These are phyloP conservation scores for Gastrolobium bilobum DNA, from an alignment of 306 rosid species.

Conservation along the genomic window DNA sequence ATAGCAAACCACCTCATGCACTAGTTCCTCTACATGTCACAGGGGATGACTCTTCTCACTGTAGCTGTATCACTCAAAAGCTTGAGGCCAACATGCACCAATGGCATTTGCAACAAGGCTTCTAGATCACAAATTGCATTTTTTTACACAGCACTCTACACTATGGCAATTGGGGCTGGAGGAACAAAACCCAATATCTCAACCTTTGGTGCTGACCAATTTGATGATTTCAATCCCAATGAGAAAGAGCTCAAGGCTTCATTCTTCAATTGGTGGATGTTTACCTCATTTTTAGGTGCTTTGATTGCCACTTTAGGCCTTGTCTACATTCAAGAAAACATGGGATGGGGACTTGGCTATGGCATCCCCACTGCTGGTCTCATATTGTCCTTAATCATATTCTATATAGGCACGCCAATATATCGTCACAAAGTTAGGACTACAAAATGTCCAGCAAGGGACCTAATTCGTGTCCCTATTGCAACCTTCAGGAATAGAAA, in stretches of 20 bases:
- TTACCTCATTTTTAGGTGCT: slow-evolving; percentile 87
- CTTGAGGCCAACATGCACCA: slow-evolving; percentile 67
- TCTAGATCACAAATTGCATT: slow-evolving; percentile 75
- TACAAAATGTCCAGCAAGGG: slow-evolving; percentile 70
- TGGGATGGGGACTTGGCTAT: slow-evolving; percentile 94
- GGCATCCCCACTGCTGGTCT: slow-evolving; percentile 90
- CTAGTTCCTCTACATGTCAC: slow-evolving; percentile 11
- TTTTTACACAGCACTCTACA: slow-evolving; percentile 85
- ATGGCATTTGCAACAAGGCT: slow-evolving; percentile 78
- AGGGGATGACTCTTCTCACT: slow-evolving; percentile 87
- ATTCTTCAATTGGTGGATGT: slow-evolving; percentile 99
- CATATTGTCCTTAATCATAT: slow-evolving; percentile 65
- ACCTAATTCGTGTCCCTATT: slow-evolving; percentile 61
- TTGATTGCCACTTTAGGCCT: slow-evolving; percentile 80
- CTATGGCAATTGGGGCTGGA: slow-evolving; percentile 87
- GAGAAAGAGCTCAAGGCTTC: slow-evolving; percentile 84
- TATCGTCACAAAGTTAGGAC: slow-evolving; percentile 78
- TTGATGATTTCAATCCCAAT: slow-evolving; percentile 79
- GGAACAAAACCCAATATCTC: slow-evolving; percentile 98
- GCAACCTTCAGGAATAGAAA: slow-evolving; percentile 71
- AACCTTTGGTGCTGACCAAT: slow-evolving; percentile 95
- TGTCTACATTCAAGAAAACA: slow-evolving; percentile 89
- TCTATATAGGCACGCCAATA: slow-evolving; percentile 74
- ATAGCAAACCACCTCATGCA: slow-evolving; percentile 15
- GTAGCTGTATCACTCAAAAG: slow-evolving; percentile 72